Evolutionary conservation across 2,329 filamentous ascomycete genomes (phyloP), one percentile per base, ranked within the genome.

Genomic region (Onygenales sp.): DNA sequence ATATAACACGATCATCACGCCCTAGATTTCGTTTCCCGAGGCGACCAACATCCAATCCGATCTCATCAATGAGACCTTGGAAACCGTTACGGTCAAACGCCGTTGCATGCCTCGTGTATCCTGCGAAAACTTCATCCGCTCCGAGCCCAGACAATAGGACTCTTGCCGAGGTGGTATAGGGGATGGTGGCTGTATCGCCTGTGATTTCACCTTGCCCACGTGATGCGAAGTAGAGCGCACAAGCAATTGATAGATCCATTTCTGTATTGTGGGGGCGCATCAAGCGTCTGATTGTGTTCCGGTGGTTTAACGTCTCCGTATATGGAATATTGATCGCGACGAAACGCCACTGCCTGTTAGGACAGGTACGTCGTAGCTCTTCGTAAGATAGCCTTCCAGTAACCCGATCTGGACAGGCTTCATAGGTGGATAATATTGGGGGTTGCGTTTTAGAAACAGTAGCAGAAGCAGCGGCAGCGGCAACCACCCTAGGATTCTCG

Each of bases 221-320:
- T 0, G 92, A 85, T 5, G 93, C 90, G 72, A 98, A 98, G 69
- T 96, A 97, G n/a, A 98, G 76, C 0, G 93, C 93, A 61, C 81
- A 86, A 0, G 88, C 87, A 61, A 98, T 98, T 3, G 93, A 98
- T 0, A 98, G 77, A 63, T 98, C 93, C 93, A 98, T 98, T 70
- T 98, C 93, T 0, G 93, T 98, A 60, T 95, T 92, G 69, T 98
- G 93, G 0, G 93, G 93, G 60, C 86, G 78, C 67, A 98, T 96
- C 14, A 98, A 75, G 2, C 81, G 78, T 39, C 91, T 79, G 17
- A 98, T 80, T 31, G 78, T 78, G 2, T 78, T 64, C 57, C 88
- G 82, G 62, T 95, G 87, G 2, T 78, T 75, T 43, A 84, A 66
- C 0, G 85, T 87, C 61, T 94, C 87, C 5, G 75, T 66, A 65